Percentiles rank a stretch among this genome's conserved stretches.
Evolutionary conservation across 1,284 basidiomycete genomes (phyloP).

Genomic region (Agaricales sp.): DNA sequence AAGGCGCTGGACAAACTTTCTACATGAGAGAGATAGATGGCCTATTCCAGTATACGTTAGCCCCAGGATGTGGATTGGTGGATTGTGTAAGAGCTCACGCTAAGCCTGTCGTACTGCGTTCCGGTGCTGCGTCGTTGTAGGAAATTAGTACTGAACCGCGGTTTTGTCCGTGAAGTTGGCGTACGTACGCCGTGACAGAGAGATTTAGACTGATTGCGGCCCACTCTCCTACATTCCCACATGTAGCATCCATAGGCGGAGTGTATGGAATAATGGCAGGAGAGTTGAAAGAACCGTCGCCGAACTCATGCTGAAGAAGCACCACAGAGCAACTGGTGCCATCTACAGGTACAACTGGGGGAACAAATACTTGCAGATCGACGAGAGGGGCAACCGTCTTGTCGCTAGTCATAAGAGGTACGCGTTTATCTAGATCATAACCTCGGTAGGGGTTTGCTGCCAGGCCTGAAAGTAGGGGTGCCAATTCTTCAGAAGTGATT

Average conservation of each 20-base stretch:
- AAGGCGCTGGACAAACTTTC: constrained; percentile 19
- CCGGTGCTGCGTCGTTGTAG: constrained; percentile 25
- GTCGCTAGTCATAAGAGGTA: constrained; percentile 25
- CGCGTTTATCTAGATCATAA: constrained; percentile 16
- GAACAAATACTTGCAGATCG: constrained; percentile 31
- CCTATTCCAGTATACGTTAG: constrained; percentile 8
- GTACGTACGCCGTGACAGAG: constrained; percentile 24
- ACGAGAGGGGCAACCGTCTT: constrained; percentile 24
- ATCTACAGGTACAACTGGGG: constrained; percentile 23
- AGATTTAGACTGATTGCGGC: constrained; percentile 27
- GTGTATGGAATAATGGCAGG: constrained; percentile 25
- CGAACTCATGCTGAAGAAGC: constrained; percentile 24
- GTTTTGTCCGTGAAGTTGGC: background rate
- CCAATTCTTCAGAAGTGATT: constrained; percentile 14
- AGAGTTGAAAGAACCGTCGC: constrained; percentile 17
- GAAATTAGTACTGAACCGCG: background rate
- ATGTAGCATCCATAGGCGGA: constrained; percentile 22
- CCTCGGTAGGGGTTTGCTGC: no score
- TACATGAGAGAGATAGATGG: constrained; percentile 26
- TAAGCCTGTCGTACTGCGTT: constrained; percentile 31
- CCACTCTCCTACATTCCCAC: constrained; percentile 27
- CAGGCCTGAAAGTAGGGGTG: constrained; percentile 16
- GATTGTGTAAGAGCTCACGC: constrained; percentile 13
- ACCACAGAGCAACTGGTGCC: constrained; percentile 23
- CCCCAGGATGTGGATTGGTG: no score